phyloP scores from a whole-genome alignment of 2,329 filamentous ascomycete species.

The Trichoderma sp. region DNA sequence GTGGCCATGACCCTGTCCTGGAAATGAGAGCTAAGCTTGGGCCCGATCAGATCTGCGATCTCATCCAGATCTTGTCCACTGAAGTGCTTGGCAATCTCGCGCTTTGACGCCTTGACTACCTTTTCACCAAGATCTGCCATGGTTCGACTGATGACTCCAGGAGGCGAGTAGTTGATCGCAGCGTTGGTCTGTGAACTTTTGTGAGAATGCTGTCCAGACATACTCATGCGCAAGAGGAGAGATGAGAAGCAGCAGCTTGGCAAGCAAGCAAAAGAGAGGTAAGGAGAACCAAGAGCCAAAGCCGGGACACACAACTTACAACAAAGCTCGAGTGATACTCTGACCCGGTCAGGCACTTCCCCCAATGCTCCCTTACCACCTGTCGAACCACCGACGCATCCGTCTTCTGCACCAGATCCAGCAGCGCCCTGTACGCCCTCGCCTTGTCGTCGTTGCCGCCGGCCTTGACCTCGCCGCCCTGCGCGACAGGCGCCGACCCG shows the following conservation, averaged over 20 bases:
- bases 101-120: conserved; percentile 46
- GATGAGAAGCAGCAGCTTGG: too few relatives aligned
- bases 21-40: conserved; percentile 52
- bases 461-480: background rate
- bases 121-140: conserved; percentile 51
- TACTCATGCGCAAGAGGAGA: background rate
- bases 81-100: conserved; percentile 48
- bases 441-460: background rate
- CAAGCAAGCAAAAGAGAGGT: background rate
- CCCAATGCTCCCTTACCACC: conserved; percentile 54
- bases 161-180: conserved; percentile 49
- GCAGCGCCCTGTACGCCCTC: conserved; percentile 34
- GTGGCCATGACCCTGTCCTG: conserved; percentile 56
- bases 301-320: conserved; percentile 44
- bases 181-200: conserved; percentile 50
- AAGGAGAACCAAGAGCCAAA: background rate
- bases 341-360: conserved; percentile 53
- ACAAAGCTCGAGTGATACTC: conserved; percentile 57
- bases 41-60: conserved; percentile 48
- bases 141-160: conserved; percentile 43
- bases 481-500: background rate
- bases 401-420: conserved; percentile 43
- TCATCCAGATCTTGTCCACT: conserved; percentile 49
- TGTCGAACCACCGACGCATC: conserved; percentile 51
- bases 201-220: conserved; percentile 33